These are phyloP conservation scores for Saksenaea oblongispora DNA, from an alignment of 371 early-diverging fungal genomes.

Conservation along the genomic window DNA sequence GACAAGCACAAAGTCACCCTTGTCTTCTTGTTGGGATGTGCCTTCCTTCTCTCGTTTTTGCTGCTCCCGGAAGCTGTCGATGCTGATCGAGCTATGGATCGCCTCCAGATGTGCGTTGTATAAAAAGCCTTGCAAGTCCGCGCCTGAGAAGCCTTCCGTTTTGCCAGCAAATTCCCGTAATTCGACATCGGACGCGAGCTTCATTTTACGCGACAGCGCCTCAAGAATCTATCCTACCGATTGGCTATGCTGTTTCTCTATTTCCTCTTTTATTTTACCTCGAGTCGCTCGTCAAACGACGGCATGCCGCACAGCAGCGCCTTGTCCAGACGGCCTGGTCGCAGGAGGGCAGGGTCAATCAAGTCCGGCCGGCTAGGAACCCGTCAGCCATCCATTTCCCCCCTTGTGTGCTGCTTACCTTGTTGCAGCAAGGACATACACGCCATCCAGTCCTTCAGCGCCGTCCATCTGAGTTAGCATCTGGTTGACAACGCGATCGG, in stretches of 20 bases:
- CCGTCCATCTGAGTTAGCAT: constrained; percentile 97
- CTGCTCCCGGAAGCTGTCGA: constrained; percentile 45
- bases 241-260: neutral
- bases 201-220: constrained; percentile 69
- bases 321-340: constrained; percentile 99
- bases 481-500: constrained; percentile 95
- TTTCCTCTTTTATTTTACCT: constrained; percentile 26
- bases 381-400: neutral
- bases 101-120: constrained; percentile 92
- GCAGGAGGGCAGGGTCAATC: constrained; percentile 96
- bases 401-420: constrained; percentile 49
- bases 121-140: constrained; percentile 92
- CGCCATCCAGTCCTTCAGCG: constrained; percentile 88
- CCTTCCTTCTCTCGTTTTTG: constrained; percentile 32
- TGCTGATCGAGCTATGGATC: constrained; percentile 73
- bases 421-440: constrained; percentile 94
- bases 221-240: constrained; percentile 51
- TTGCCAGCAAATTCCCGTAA: constrained; percentile 60
- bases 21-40: constrained; percentile 25
- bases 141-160: constrained; percentile 85
- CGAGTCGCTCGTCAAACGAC: constrained; percentile 64
- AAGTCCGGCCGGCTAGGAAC: constrained; percentile 93
- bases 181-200: constrained; percentile 59
- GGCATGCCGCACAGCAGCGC: constrained; percentile 90
- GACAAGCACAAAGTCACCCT: constrained; percentile 40